phyloP scores from a whole-genome alignment of 805 yeast genomes.

The Myxozyma kluyveri region DNA sequence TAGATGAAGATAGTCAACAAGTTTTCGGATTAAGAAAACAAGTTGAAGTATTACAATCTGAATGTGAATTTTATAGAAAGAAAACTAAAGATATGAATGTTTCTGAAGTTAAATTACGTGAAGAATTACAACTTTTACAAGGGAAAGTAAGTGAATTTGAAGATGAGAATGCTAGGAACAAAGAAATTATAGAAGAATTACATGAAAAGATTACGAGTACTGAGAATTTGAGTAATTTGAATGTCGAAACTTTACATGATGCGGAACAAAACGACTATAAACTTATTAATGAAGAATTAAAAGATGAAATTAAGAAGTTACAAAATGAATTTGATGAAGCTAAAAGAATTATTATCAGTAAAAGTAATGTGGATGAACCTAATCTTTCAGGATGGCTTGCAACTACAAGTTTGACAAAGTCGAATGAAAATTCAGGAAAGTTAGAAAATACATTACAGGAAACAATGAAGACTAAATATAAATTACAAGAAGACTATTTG shows the following conservation, averaged over 20 bases:
- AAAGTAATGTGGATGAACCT: neutral
- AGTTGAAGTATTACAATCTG: constrained; percentile 21
- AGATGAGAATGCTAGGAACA: constrained; percentile 13
- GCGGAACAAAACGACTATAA: constrained; percentile 11
- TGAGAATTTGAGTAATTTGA: constrained; percentile 1
- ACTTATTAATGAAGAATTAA: constrained; percentile 5
- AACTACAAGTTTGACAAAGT: neutral
- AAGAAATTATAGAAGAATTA: constrained; percentile 2
- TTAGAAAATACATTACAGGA: constrained; percentile 10
- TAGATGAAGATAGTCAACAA: constrained; percentile 26
- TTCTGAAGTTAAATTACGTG: constrained; percentile 1
- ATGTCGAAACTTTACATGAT: constrained; percentile 1
- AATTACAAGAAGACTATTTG: constrained; percentile 16
- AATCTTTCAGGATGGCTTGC: neutral
- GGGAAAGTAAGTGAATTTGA: constrained; percentile 4
- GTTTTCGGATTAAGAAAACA: constrained; percentile 25
- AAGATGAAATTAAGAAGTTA: neutral
- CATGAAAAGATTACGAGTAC: constrained; percentile 15
- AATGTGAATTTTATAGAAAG: constrained; percentile 17
- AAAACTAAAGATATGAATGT: constrained; percentile 16
- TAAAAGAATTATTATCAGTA: neutral
- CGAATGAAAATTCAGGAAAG: neutral
- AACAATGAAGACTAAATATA: constrained; percentile 6
- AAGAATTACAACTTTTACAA: constrained; percentile 9
- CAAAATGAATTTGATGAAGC: neutral